Evolutionary conservation across 441 rosid species (phyloP), one percentile per base, ranked within the genome.

Genomic region (Erodium moschatum): DNA sequence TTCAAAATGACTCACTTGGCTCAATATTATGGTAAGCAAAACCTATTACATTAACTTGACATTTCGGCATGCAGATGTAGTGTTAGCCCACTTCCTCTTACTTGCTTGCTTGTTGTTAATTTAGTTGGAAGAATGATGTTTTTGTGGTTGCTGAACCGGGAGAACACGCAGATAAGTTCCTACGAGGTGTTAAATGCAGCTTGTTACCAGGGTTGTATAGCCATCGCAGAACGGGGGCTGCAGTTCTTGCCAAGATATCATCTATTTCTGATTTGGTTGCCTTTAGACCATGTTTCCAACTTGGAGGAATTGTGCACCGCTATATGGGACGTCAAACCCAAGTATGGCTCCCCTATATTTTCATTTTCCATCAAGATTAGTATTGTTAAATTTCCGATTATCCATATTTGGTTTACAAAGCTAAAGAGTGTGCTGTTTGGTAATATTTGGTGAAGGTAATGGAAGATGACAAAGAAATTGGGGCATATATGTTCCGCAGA

Each of bases 111-210:
- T 72, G 44, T 67, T 78, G 10, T 73, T 68, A 71, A 74, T 77
- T 44, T 68, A 88, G 94, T 77, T 93, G 97, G 97, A 94, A 93
- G 79, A 93, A 88, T 76, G 98, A 91, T 73, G 98, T 93, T 15
- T 87, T 91, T 83, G 98, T 91, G 73, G 97, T 93, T 65, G 96
- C 96, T 64, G 98, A 93, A 78, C 98, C 98, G 66, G 98, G 98
- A 72, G 98, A 86, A 72, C 90, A 82, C 27, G 95, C 97, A 0
- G 89, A 87, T 69, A 91, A 84, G 81, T 93, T 93, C 77, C 85
- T 93, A 35, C 97, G 78, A 71, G 85, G 84, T 66, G 93, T 91
- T 60, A 93, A 93, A 83, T 56, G 81, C 80, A 91, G 93, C 81
- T 81, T 87, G 75, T 73, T 87, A 67, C 81, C 96, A 6, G 76